phyloP scores from a whole-genome alignment of 257 asterid genomes.

The Catharanthus roseus region DNA sequence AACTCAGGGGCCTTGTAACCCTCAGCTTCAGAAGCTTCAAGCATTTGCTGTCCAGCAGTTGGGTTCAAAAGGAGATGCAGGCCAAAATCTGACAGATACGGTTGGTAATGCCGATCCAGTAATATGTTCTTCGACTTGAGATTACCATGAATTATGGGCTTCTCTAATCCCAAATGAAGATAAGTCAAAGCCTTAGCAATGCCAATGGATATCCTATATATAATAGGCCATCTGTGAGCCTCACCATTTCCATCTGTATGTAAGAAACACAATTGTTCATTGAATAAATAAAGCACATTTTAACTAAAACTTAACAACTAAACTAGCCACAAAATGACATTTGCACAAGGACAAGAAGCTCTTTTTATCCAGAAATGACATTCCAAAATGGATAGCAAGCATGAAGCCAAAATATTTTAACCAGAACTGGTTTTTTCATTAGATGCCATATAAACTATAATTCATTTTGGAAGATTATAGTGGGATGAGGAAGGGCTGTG shows the following conservation, averaged over 20 bases:
- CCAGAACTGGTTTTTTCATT: not conserved
- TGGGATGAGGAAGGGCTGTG: not conserved
- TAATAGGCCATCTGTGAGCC: slow-evolving; percentile 62
- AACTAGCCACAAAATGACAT: not conserved
- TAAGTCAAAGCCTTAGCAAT: slow-evolving; percentile 57
- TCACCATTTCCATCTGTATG: slow-evolving; percentile 56
- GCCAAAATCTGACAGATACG: slow-evolving; percentile 72
- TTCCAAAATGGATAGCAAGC: not conserved
- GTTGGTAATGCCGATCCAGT: slow-evolving; percentile 46
- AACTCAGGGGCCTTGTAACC: slow-evolving; percentile 83
- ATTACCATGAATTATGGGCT: slow-evolving; percentile 79
- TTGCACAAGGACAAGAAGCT: not conserved
- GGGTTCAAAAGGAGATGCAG: slow-evolving; percentile 63
- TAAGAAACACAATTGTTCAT: slow-evolving; percentile 9
- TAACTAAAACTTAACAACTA: not conserved
- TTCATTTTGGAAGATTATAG: not conserved
- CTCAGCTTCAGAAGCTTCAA: slow-evolving; percentile 57
- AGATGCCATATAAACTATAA: not conserved
- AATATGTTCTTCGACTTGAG: slow-evolving; percentile 71
- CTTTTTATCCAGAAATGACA: not conserved
- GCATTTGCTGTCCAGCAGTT: slow-evolving; percentile 61
- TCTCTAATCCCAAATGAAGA: slow-evolving; percentile 52
- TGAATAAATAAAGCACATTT: not conserved
- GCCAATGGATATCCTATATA: slow-evolving; percentile 59
- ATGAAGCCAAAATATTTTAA: not conserved